These are phyloP conservation scores for Podospora conica DNA, from an alignment of 495 filamentous ascomycete species.

Conservation along the genomic window DNA sequence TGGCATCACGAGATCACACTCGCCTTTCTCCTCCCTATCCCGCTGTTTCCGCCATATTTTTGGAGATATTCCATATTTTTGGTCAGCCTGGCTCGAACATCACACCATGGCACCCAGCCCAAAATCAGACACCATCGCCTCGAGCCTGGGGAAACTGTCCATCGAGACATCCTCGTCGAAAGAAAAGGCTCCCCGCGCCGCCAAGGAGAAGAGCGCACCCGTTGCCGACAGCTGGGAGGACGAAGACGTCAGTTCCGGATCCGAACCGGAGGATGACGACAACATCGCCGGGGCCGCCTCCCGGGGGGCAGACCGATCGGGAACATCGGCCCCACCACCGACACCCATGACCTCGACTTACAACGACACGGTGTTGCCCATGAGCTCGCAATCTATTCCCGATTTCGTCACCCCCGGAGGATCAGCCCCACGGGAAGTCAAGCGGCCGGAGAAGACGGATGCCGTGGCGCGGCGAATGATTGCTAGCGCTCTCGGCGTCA, in stretches of 20 bases:
- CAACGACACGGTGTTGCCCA: constrained; percentile 26
- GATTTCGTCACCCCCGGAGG: constrained; percentile 1
- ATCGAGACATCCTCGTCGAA: constrained; percentile 27
- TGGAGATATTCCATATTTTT: neutral
- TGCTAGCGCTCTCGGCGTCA: constrained; percentile 77
- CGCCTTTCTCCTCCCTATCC: neutral
- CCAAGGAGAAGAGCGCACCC: constrained; percentile 15
- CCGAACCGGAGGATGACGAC: constrained; percentile 27
- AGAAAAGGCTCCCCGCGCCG: constrained; percentile 26
- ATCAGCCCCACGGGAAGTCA: neutral
- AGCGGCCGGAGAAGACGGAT: constrained; percentile 81
- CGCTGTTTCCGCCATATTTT: neutral
- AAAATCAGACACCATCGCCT: constrained; percentile 17
- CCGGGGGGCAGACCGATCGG: constrained; percentile 13
- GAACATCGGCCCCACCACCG: constrained; percentile 48
- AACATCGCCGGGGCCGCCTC: neutral
- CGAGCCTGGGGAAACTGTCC: constrained; percentile 34
- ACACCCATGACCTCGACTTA: constrained; percentile 55
- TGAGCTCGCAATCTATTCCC: constrained; percentile 13
- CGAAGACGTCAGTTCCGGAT: constrained; percentile 47
- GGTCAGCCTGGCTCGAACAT: neutral
- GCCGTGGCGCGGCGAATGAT: constrained; percentile 88
- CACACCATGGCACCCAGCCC: constrained; percentile 20
- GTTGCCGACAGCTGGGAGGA: constrained; percentile 87
- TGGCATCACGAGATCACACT: neutral